phyloP scores from a whole-genome alignment of 116 monocot species.

The Papilionanthe hybrid region DNA sequence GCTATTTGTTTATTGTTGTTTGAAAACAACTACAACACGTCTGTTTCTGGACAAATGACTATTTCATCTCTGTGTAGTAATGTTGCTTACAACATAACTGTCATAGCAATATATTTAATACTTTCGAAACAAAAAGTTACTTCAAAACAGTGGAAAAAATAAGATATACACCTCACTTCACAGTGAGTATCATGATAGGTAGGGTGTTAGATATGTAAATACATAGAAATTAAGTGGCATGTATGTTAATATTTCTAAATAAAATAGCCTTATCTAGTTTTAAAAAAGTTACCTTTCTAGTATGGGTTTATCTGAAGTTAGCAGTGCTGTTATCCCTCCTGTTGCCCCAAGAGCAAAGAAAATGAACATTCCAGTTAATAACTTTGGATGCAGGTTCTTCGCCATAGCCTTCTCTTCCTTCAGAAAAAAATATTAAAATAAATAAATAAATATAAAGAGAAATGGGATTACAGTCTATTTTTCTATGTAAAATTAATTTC shows the following conservation, averaged over 20 bases:
- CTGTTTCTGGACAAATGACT: too few relatives aligned
- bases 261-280: neutral
- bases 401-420: slow-evolving; percentile 92
- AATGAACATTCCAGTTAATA: slow-evolving; percentile 87
- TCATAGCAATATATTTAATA: too few relatives aligned
- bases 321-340: slow-evolving; percentile 71
- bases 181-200: too few relatives aligned
- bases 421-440: neutral
- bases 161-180: too few relatives aligned
- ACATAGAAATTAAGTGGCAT: neutral
- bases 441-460: neutral
- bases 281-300: slow-evolving; percentile 57
- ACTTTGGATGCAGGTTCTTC: slow-evolving; percentile 87
- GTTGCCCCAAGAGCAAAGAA: slow-evolving; percentile 79
- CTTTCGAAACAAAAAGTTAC: too few relatives aligned
- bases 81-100: too few relatives aligned
- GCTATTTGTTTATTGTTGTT: too few relatives aligned
- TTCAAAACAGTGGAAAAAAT: too few relatives aligned
- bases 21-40: too few relatives aligned
- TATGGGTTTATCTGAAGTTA: slow-evolving; percentile 76
- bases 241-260: neutral
- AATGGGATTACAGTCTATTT: too few relatives aligned
- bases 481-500: too few relatives aligned
- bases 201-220: neutral
- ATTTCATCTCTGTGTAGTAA: too few relatives aligned